Base-by-base conservation (phyloP, 495 filamentous ascomycete species). In the Aspergillus nidulans region DNA sequence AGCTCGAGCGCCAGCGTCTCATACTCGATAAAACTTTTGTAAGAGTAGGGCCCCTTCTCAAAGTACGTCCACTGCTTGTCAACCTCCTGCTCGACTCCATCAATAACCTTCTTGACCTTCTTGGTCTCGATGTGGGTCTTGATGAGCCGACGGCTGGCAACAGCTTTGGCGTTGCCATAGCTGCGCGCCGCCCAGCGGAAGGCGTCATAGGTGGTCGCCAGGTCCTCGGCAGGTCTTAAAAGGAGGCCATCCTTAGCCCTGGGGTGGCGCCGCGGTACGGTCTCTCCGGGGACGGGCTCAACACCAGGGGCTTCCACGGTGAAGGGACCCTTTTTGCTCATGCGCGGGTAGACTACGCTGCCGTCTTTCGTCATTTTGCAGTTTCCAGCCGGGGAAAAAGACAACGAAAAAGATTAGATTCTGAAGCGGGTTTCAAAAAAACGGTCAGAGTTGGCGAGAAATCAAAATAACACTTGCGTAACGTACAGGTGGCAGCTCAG, bases 1-100 rank as follows among this genome's bases (percentile, higher is more conserved):
- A 95, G 63, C 63, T 89, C 78, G 26, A 91, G 72, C 30, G 80
- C 81, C 57, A 88, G 70, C 65, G 83, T 80, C 76, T 96, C 87
- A 67, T 95, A 97, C 65, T 97, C 90, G 53, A 84, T 82, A 75
- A 94, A 98, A 64, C 81, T 88, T 67, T 88, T 81, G 76, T 87
- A 98, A 55, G 83, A 81, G 76, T 96, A 98, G 55, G 75, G 82
- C 66, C 89, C 89, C 67, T 95, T 83, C 75, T 98, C 94, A 70
- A 92, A 97, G 74, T 89, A 98, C 46, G 85, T 87, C 94, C 94
- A 98, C 57, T 89, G 81, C 85, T 98, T 98, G 67, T 96, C 88
- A 20, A 96, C 85, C 76, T 96, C 86, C 62, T 80, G 70, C 73
- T 96, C 89, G 61, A 88, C 81, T 39, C 94, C 94, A 69, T 98